Evolutionary conservation across 345 rosid species (phyloP).

Genomic region (Syzygium jambos): DNA sequence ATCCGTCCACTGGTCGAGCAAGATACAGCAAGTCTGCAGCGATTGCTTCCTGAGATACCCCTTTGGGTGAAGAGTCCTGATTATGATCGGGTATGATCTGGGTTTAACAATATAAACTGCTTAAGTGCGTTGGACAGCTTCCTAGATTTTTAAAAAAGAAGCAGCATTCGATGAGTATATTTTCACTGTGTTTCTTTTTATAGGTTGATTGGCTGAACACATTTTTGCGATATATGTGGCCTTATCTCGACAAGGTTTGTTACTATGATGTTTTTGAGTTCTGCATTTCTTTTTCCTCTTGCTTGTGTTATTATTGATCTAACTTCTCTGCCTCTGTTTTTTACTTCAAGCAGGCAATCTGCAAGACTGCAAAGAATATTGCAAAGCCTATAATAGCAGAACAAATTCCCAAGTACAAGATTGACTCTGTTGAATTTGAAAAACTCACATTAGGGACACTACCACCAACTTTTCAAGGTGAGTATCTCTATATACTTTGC

Average conservation of each 20-base stretch:
- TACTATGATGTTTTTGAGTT: background rate
- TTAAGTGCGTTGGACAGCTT: background rate
- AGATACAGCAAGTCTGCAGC: constrained; percentile 64
- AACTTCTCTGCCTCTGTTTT: background rate
- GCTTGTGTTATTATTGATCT: background rate
- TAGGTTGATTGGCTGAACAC: constrained; percentile 92
- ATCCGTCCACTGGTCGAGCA: constrained; percentile 60
- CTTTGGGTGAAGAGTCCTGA: constrained; percentile 93
- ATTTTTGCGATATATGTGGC: constrained; percentile 81
- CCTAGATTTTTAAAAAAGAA: background rate
- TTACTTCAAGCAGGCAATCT: constrained; percentile 55
- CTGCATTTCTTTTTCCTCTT: background rate
- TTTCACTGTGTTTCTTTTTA: background rate
- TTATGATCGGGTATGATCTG: constrained; percentile 63
- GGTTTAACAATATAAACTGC: background rate
- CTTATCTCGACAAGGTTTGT: constrained; percentile 87
- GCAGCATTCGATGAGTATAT: background rate
- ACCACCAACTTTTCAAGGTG: constrained; percentile 91
- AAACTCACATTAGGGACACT: constrained; percentile 77
- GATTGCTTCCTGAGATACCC: constrained; percentile 92
- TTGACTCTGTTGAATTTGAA: constrained; percentile 84
- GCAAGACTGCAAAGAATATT: constrained; percentile 59
- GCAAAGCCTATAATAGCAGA: constrained; percentile 83
- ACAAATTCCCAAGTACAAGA: constrained; percentile 87
- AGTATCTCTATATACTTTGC: background rate